Base-by-base conservation (phyloP, 768 basidiomycete genomes). In the Boletus vermiculosoides region DNA sequence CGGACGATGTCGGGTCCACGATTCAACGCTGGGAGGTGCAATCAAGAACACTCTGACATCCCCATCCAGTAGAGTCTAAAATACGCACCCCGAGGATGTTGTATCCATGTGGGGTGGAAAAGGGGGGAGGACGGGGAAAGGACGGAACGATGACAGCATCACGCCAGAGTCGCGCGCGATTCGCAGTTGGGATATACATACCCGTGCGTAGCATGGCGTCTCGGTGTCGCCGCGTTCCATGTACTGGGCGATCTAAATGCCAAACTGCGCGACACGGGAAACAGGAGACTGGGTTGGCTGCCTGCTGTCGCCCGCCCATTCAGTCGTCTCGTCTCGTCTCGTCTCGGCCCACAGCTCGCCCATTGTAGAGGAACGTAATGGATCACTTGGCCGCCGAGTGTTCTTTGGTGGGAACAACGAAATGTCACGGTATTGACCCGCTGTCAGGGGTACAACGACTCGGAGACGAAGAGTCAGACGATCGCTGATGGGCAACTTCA, bases 81-180 rank as follows among this genome's bases (percentile, higher is more conserved):
- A 34, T 34, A 41, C 31, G 13, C 33, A 28, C 33, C 2, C 37
- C 40, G 54, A 42, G 37, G 40, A n/a, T 3, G 25, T 50, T 5
- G 49, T 20, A n/a, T 41, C 22, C 16, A 28, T 23, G 28, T 20
- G 22, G 34, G 11, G 28, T 23, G 28, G 56, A 11, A 40, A 40
- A n/a, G 23, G 34, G 10, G 36, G 10, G 44, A n/a, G 45, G 45
- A 45, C 25, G 22, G 37, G 8, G 6, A 34, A 22, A 23, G 23
- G 34, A 40, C 18, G 37, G 23, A 12, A 41, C 23, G 23, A 12
- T n/a, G 45, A 46, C n/a, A 31, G 30, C 18, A 46, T 47, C 20
- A 23, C 51, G 22, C 10, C 49, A 58, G 57, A 60, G 57, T 58
- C 58, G 58, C 57, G 41, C n/a, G 13, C 49, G 57, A 58, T 58